Conservation (phyloP, 257 asterid species). For the Fraxinus americana region DNA sequence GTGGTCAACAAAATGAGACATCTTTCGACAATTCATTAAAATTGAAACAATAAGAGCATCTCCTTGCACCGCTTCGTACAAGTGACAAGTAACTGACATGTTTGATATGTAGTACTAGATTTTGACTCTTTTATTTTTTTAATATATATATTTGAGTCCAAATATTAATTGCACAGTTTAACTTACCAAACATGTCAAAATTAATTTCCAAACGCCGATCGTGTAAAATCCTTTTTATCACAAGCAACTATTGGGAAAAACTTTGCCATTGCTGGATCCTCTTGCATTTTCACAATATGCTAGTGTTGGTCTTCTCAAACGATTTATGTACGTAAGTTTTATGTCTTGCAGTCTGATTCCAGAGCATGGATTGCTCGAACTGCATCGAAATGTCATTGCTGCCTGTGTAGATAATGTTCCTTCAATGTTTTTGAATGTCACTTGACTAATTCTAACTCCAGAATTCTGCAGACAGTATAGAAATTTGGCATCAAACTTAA, state of each 20-base stretch:
- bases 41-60: background rate
- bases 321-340: conserved; percentile 44
- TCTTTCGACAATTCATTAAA: background rate
- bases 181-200: too few relatives aligned
- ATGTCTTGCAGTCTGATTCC: conserved; percentile 65
- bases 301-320: conserved; percentile 35
- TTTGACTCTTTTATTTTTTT: background rate
- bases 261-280: conserved; percentile 46
- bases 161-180: too few relatives aligned
- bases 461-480: conserved; percentile 41
- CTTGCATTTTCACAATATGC: conserved; percentile 58
- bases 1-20: background rate
- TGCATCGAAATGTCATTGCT: conserved; percentile 68
- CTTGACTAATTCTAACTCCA: conserved; percentile 66
- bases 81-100: background rate
- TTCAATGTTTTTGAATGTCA: conserved; percentile 55
- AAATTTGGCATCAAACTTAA: background rate
- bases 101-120: background rate
- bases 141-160: background rate
- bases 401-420: conserved; percentile 74
- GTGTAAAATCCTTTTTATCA: background rate
- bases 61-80: background rate
- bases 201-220: too few relatives aligned
- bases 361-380: conserved; percentile 52
- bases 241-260: conserved; percentile 63